A percentile compares a stretch with the other conserved stretches of the same genome.
Evolutionary conservation across 2,329 filamentous ascomycete species (phyloP).

Genomic region (Colletotrichum sp.): DNA sequence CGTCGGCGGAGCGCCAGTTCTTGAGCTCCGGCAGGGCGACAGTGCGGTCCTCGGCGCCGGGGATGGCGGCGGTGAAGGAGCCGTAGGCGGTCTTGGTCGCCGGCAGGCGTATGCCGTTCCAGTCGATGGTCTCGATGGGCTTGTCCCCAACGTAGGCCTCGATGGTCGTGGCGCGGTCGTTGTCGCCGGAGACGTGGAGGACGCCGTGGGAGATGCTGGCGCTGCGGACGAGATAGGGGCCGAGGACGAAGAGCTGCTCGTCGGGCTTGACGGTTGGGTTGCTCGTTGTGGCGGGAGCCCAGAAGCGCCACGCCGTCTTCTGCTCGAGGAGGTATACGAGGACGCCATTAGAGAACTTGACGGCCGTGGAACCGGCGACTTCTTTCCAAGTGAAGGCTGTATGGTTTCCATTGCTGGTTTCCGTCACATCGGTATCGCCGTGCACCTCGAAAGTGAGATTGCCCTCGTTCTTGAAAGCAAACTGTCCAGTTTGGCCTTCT

Average conservation of each 20-base stretch:
- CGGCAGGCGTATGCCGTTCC: constrained; percentile 44
- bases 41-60: constrained; percentile 37
- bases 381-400: constrained; percentile 52
- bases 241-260: constrained; percentile 64
- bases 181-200: constrained; percentile 70
- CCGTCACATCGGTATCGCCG: constrained; percentile 27
- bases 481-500: constrained; percentile 65
- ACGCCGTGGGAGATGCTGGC: constrained; percentile 59
- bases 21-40: constrained; percentile 62
- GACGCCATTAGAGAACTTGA: constrained; percentile 52
- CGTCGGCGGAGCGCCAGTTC: constrained; percentile 73
- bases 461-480: constrained; percentile 50
- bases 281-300: constrained; percentile 57
- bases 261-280: constrained; percentile 39
- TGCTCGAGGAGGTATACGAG: constrained; percentile 65
- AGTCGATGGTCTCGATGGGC: constrained; percentile 70
- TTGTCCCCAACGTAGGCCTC: constrained; percentile 46
- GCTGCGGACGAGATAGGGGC: constrained; percentile 67
- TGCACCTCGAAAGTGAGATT: constrained; percentile 39
- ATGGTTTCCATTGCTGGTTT: constrained; percentile 24
- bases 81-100: constrained; percentile 44
- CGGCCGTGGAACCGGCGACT: constrained; percentile 50
- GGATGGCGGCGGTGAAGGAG: constrained; percentile 56
- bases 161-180: constrained; percentile 70
- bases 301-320: constrained; percentile 72